Base-by-base conservation (phyloP, 2,329 filamentous ascomycete species). In the Dothideomycetidae sp. region DNA sequence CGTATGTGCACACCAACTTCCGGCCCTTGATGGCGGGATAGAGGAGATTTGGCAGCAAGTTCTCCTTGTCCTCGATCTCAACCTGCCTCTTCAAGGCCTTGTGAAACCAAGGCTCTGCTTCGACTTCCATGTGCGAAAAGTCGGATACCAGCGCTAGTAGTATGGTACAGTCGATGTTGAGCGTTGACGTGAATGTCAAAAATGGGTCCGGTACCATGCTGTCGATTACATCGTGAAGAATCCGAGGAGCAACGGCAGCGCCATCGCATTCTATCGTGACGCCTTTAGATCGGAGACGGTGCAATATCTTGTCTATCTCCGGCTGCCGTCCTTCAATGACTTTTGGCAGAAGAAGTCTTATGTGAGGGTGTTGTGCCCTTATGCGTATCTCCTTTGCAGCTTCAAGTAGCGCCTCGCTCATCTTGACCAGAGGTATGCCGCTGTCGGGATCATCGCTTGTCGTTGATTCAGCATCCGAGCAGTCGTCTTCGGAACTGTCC, bases 81-180 rank as follows among this genome's bases (percentile, higher is more conserved):
- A 83, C 71, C 50, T 83, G 77, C 10, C 68, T 65, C 35, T 69
- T 59, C 34, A 83, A 73, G 30, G 73, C 71, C 14, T 58, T 62
- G 46, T 78, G 75, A 47, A 70, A 66, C 53, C 60, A 64, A n/a
- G 66, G 62, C 21, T 67, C 59, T 31, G 66, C 60, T 2, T 56
- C 48, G 17, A 62, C 60, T 26, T 57, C 50, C 21, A 58, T 58
- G 51, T 85, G 78, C 2, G 76, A 79, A 16, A 85, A 73, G 48
- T 86, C 81, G 0, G 79, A 83, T 1, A 78, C 70, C 2, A 85
- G 61, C 3, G 78, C 79, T 4, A 86, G 67, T 4, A 86, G 65
- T 32, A 83, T 71, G 1, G 79, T 83, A 37, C 73, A 76, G 53
- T 78, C 75, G 39, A 78, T 66, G 48, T 78, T 75, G 17, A 77